Evolutionary conservation across 768 basidiomycete species (phyloP), one percentile per base, ranked within the genome.

Genomic region (Mycena indigotica): DNA sequence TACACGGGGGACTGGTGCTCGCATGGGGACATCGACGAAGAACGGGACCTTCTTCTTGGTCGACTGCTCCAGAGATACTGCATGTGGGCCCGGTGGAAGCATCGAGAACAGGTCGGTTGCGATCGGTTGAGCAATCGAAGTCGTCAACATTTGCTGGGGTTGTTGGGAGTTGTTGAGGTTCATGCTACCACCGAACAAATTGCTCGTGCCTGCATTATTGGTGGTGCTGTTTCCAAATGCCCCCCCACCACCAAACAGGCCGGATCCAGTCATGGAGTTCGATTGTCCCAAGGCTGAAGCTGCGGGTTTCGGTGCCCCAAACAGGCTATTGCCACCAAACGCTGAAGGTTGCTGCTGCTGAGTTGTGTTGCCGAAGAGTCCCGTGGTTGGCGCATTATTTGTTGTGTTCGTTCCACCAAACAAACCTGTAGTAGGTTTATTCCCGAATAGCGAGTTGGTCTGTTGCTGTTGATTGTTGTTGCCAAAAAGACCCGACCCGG

Each of bases 41-140:
- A 89, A 87, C 3, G 84, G 83, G 10, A 84, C 74, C 66, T 89
- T 92, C 76, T 91, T 93, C 75, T 91, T 91, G 28, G 82, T 77
- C 19, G 75, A 76, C 56, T 79, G 79, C 19, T 89, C 89, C 16
- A 84, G 77, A 55, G 80, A 78, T 61, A 83, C 75, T 25, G 82
- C 80, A 49, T 81, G 89, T 25, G 84, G 89, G 35, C 86, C 84
- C 13, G 87, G 83, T 21, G 88, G 87, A 28, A 92, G 83, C 80
- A 91, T 79, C 52, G 82, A 84, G 69, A 88, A 92, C 51, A 91
- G 69, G 59, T 88, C 87, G 50, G 83, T 77, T 28, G 82, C 83
- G 61, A 93, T 87, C 6, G 91, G 91, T 70, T 95, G 90, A 25
- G 90, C 87, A 67, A 98, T 92, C 19, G 95, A 95, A 1, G 93